Evolutionary conservation across 345 rosid genomes (phyloP).

Genomic region (Ceriops decandra): DNA sequence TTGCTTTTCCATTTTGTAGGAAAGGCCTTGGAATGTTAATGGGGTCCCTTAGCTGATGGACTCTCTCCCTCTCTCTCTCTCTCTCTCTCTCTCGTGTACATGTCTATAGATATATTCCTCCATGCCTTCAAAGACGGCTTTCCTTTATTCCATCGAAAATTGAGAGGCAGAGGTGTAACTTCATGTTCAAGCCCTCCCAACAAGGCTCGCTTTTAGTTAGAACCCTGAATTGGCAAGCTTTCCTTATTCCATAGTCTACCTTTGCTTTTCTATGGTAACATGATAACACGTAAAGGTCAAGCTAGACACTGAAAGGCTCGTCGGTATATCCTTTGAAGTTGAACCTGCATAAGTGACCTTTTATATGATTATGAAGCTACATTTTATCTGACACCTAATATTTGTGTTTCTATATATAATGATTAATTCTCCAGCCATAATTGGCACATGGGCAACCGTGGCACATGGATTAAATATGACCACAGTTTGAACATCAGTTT

Average conservation of each 20-base stretch:
- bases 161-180: conserved; percentile 4
- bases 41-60: neutral
- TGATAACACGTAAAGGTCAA: conserved; percentile 14
- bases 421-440: neutral
- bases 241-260: neutral
- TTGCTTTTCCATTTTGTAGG: no score
- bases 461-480: neutral
- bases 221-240: conserved; percentile 2
- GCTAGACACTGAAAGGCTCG: neutral
- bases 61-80: no score
- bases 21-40: neutral
- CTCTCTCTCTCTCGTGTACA: no score
- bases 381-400: neutral
- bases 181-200: conserved; percentile 7
- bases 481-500: no score
- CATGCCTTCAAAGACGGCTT: neutral
- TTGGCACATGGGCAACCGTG: conserved; percentile 4
- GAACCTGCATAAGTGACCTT: neutral
- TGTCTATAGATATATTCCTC: no score
- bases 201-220: no score
- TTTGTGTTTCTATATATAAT: neutral
- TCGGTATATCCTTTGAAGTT: conserved; percentile 1
- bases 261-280: conserved; percentile 5
- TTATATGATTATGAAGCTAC: neutral
- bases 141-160: conserved; percentile 17